A percentile compares a stretch with the other conserved stretches of the same genome.
Evolutionary conservation across 345 rosid genomes (phyloP).

Genomic region (Brassica rapa): DNA sequence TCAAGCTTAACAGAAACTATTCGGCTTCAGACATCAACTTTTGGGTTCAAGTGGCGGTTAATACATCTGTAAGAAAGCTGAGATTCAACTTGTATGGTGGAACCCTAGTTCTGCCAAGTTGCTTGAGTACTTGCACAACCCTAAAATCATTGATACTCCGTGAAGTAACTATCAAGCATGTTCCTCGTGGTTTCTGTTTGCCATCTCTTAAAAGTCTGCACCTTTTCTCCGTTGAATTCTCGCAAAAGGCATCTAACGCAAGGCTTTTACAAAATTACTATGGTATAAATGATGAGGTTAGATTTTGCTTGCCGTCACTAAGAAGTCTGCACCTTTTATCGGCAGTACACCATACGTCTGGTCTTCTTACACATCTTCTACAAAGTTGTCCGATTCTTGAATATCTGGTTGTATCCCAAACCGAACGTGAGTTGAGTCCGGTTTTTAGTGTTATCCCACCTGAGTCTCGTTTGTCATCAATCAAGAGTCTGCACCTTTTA

Average conservation of each 20-base stretch:
- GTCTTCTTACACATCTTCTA: not conserved
- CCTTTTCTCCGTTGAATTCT: not conserved
- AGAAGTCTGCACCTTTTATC: constrained; percentile 4
- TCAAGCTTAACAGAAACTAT: not conserved
- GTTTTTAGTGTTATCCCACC: not conserved
- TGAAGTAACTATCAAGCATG: not conserved
- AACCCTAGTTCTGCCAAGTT: constrained; percentile 8
- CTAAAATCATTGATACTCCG: constrained; percentile 1
- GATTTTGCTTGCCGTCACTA: not conserved
- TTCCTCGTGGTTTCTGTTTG: not conserved
- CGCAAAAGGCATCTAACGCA: not conserved
- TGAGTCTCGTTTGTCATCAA: not conserved
- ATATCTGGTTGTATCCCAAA: not conserved
- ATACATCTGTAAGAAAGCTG: not conserved
- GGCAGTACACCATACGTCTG: not conserved
- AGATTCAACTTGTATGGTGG: not conserved
- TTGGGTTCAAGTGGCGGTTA: not conserved
- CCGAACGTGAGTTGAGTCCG: no score
- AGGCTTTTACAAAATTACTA: not conserved
- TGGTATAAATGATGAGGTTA: no score
- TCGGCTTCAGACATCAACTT: not conserved
- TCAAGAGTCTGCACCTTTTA: not conserved
- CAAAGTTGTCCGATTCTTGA: not conserved
- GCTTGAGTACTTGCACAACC: constrained; percentile 23
- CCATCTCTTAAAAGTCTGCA: constrained; percentile 6